Base-by-base conservation (phyloP, 169 alveolate species). In the Plasmodium falciparum region DNA sequence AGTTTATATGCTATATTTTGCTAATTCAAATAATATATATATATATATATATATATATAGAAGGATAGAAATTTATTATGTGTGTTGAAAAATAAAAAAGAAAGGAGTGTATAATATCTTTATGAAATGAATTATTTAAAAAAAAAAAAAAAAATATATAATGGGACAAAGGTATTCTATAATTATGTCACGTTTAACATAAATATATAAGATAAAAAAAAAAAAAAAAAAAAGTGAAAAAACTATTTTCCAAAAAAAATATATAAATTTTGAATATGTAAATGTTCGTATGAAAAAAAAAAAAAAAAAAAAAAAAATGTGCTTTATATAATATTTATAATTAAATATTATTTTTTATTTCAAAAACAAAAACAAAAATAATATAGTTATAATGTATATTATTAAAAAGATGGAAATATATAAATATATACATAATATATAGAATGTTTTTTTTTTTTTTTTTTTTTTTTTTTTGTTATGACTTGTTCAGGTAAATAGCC, bases 341-440 rank as follows among this genome's bases (percentile, higher is more conserved):
- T 73, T 52, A 29, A 39, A 29, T 29, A 52, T 54, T 39, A 9
- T 49, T 24, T 72, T 72, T 72, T 59, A 9, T 62, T 65, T 65
- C 39, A 65, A 65, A n/a, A 65, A 65, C 73, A 65, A 65, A 65
- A 65, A 65, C 73, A 65, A 69, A 47, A n/a, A 69, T 45, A 69
- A 15, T 47, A 69, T 33, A 33, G 43, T 33, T 33, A 33, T 33
- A 33, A 33, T 1, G 6, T 33, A 33, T 33, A 33, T 33, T 33
- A 33, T 33, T 33, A 33, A 33, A 33, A 33, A 33, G 43, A 3
- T 33, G 43, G 2, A 33, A 33, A 33, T 33, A 33, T 33, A 33
- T 33, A 33, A 33, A 33, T 33, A 33, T 33, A 33, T 33, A 33
- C 43, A 33, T 33, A 33, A 69, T 45, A 69, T 45, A 69, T 45